Percentiles rank a stretch among this genome's conserved stretches.
These are phyloP conservation scores for Pestalotiopsis fici DNA, from an alignment of 2,329 filamentous ascomycete species.

Conservation along the genomic window DNA sequence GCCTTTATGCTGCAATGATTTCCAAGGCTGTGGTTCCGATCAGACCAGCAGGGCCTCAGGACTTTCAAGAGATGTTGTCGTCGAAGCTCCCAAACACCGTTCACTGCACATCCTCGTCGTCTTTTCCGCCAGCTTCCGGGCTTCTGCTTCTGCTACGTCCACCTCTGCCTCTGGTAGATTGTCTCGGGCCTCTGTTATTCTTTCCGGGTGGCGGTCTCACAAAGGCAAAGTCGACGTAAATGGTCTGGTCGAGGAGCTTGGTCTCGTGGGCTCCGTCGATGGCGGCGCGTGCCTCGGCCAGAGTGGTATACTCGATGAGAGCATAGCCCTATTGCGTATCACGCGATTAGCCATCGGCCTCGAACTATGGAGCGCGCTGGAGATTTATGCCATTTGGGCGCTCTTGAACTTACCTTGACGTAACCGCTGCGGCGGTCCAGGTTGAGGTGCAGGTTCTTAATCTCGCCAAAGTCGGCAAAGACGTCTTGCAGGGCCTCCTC, in stretches of 20 bases:
- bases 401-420: constrained; percentile 67
- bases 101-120: not conserved
- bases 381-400: not conserved
- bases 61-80: not conserved
- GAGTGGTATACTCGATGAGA: constrained; percentile 79
- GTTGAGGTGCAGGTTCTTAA: constrained; percentile 85
- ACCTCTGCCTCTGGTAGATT: constrained; percentile 34
- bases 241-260: constrained; percentile 79
- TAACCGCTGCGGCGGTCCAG: constrained; percentile 81
- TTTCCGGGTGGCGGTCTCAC: constrained; percentile 74
- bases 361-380: not conserved
- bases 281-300: constrained; percentile 78
- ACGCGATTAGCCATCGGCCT: constrained; percentile 6
- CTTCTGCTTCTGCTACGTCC: constrained; percentile 51
- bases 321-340: constrained; percentile 69
- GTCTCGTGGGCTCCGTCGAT: constrained; percentile 78
- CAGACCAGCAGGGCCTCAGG: not conserved
- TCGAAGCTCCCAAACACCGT: not conserved
- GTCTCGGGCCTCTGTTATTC: constrained; percentile 41
- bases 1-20: not conserved
- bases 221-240: constrained; percentile 83
- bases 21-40: not conserved
- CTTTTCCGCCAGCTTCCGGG: constrained; percentile 11
- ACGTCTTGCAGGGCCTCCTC: constrained; percentile 81
- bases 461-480: constrained; percentile 83